Percentiles rank a stretch among this genome's conserved stretches.
Evolutionary conservation across 192 early-diverging fungal genomes (phyloP).

Genomic region (Dissophora globulifera): DNA sequence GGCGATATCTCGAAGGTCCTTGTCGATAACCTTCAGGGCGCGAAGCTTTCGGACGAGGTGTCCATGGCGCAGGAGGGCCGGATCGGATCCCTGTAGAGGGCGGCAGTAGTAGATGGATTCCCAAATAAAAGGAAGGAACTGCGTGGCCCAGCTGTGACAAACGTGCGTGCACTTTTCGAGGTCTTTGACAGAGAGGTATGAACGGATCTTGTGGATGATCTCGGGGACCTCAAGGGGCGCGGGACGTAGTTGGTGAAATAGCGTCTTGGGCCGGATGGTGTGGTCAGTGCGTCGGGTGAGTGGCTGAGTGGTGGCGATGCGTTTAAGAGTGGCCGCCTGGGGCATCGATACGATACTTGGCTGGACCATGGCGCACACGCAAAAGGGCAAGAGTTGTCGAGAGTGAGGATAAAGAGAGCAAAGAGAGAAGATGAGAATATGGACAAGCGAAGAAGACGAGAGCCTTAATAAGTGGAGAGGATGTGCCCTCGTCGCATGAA

Average conservation of each 20-base stretch:
- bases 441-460: no score
- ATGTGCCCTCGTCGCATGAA: no score
- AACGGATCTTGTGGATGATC: slow-evolving; percentile 5
- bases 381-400: no score
- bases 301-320: no score
- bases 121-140: slow-evolving; percentile 30
- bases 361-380: no score
- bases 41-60: slow-evolving; percentile 10
- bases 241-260: slow-evolving; percentile 24
- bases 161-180: slow-evolving; percentile 19
- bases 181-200: slow-evolving; percentile 1
- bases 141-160: slow-evolving; percentile 9
- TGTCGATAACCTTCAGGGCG: no score
- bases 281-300: not conserved
- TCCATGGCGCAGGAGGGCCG: not conserved
- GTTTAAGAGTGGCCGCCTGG: no score
- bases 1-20: no score
- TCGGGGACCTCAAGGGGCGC: slow-evolving; percentile 26
- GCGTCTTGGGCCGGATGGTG: not conserved
- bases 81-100: not conserved
- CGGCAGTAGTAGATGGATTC: slow-evolving; percentile 11
- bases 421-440: no score
- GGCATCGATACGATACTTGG: no score
- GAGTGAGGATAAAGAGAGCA: no score
- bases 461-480: no score